Evolutionary conservation across 345 rosid genomes (phyloP), one percentile per base, ranked within the genome.

Genomic region (Limnanthes douglasii): DNA sequence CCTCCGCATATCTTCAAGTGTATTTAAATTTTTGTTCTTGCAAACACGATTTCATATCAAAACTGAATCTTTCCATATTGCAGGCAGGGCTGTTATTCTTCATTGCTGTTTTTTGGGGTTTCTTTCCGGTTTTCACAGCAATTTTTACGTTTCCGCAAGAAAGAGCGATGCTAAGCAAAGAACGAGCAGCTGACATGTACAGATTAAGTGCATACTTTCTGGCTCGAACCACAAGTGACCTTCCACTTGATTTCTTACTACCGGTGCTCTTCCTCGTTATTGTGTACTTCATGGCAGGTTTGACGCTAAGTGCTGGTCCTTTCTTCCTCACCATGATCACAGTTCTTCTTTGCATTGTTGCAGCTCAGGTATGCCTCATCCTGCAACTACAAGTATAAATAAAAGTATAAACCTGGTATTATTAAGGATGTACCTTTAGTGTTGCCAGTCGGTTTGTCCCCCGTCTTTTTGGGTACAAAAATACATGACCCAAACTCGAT

Each of bases 61-160:
- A 26, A 9, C 11, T 26, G 21, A 12, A 58, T 40, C 41, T 28
- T 10, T 13, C 28, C 42, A 11, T 14, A 37, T 68, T 51, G 62
- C 85, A 88, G 95, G 73, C 43, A 10, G 54, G 64, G 18, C 31
- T 63, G 40, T 8, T 63, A 8, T 57, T 57, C 64, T 63, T 57
- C 41, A 40, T 57, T 25, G 48, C 69, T 5, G 60, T 57, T 2
- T 63, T 63, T 11, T 63, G 61, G 69, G 50, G 46, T 5, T 57
- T 48, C 46, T 36, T 45, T 21, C 69, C 69, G 12, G 17, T 57
- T 25, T 53, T 57, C 13, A 41, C 56, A 15, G 49, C 61, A 5
- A 45, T 53, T 25, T 63, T 57, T 54, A 63, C 50, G 37, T 53
- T 53, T 17, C 61, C 64, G 36, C 54, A 53, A 49, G 61, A 63